phyloP scores from a whole-genome alignment of 306 rosid species.

The Rosa lucieae region DNA sequence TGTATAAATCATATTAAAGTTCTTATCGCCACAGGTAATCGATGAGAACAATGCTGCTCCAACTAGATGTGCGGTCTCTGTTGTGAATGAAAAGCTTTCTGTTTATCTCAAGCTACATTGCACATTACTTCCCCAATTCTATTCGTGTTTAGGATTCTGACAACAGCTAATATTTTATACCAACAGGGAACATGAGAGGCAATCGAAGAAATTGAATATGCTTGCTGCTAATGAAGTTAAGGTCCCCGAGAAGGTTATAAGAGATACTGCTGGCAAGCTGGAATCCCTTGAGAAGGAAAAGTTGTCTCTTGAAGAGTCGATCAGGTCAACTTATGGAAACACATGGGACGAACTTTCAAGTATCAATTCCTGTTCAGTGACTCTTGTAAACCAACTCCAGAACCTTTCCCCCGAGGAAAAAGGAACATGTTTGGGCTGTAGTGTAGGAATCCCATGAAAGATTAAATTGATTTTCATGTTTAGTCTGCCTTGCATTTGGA shows the following conservation, averaged over 20 bases:
- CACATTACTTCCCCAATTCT: no score
- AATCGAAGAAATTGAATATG: constrained; percentile 45
- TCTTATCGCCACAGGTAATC: constrained; percentile 30
- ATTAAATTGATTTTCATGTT: no score
- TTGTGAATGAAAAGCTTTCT: constrained; percentile 39
- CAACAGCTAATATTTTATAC: neutral
- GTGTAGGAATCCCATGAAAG: no score
- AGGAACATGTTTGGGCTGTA: neutral
- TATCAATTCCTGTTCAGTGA: no score
- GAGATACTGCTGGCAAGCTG: constrained; percentile 53
- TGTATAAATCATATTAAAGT: neutral
- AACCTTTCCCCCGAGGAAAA: no score
- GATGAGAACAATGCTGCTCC: constrained; percentile 42
- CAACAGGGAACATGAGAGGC: constrained; percentile 47
- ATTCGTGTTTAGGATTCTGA: no score
- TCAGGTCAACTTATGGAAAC: constrained; percentile 38
- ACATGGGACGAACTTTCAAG: neutral
- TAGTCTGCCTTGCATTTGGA: no score
- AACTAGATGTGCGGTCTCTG: constrained; percentile 40
- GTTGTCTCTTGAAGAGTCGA: constrained; percentile 59
- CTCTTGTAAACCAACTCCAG: no score
- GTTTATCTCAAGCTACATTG: constrained; percentile 37
- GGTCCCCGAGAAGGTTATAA: constrained; percentile 49
- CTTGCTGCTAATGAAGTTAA: constrained; percentile 72
- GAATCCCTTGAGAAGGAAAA: constrained; percentile 62